Conservation (phyloP, 139 green algal species). For the Cymbomonas tetramitiformis region DNA sequence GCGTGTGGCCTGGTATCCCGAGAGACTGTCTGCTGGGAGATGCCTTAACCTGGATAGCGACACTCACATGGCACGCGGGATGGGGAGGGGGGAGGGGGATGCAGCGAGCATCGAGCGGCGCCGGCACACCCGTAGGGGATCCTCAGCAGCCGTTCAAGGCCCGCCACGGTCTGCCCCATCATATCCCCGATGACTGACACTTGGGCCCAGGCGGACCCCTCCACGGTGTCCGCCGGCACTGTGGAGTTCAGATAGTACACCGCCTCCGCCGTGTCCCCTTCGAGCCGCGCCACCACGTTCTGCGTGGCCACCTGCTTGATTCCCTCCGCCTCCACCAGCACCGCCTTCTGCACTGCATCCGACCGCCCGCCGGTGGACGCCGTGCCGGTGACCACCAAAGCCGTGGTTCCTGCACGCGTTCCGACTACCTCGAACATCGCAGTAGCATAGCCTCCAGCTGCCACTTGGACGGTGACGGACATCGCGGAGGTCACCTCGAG, state of each 20-base stretch:
- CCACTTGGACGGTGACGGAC: neutral
- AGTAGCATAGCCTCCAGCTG: neutral
- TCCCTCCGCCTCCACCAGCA: neutral
- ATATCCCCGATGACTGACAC: slow-evolving; percentile 8
- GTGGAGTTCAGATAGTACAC: neutral
- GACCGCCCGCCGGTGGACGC: neutral
- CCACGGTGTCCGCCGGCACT: neutral
- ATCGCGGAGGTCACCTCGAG: neutral
- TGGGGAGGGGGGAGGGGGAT: too few relatives aligned
- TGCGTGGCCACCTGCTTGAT: neutral
- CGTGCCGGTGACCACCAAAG: neutral
- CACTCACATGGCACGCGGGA: too few relatives aligned
- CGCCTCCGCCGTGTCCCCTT: neutral
- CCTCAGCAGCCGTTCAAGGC: slow-evolving; percentile 4
- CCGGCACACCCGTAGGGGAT: slow-evolving; percentile 11
- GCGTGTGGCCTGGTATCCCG: too few relatives aligned
- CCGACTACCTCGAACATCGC: neutral
- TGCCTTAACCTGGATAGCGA: too few relatives aligned
- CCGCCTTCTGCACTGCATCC: neutral
- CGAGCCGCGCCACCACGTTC: neutral
- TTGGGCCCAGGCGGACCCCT: neutral
- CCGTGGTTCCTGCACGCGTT: neutral
- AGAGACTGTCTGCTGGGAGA: too few relatives aligned
- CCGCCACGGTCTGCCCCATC: slow-evolving; percentile 14
- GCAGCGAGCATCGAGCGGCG: too few relatives aligned